These are phyloP conservation scores for Pogostemon cablin DNA, from an alignment of 257 asterid genomes.

Conservation along the genomic window DNA sequence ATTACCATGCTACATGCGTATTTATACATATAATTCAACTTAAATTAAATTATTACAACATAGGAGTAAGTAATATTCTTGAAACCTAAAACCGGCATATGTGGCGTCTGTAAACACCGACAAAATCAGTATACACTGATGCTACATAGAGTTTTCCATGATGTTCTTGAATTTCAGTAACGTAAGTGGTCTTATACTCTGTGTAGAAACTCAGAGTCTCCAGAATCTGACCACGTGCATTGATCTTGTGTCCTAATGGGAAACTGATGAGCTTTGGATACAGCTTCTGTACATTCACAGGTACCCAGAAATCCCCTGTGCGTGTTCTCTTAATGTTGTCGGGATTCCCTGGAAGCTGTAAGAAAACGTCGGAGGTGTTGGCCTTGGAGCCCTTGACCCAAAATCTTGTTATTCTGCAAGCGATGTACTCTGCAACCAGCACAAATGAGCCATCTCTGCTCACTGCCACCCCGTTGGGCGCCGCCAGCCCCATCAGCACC, in stretches of 20 bases:
- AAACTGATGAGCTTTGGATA: constrained; percentile 29
- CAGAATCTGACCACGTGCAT: constrained; percentile 19
- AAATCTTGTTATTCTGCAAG: constrained; percentile 38
- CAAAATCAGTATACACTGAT: constrained; percentile 18
- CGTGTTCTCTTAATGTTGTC: constrained; percentile 49
- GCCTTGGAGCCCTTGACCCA: constrained; percentile 53
- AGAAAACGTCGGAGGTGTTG: constrained; percentile 38
- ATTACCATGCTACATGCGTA: no score
- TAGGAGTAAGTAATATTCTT: no score
- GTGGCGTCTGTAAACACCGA: constrained; percentile 34
- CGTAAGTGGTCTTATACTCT: constrained; percentile 22
- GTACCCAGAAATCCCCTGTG: constrained; percentile 55
- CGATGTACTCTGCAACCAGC: constrained; percentile 42
- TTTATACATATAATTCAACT: no score
- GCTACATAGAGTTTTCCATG: constrained; percentile 31
- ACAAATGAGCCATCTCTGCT: constrained; percentile 44
- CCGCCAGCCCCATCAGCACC: constrained; percentile 41
- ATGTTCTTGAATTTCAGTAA: constrained; percentile 41
- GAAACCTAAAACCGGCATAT: background rate
- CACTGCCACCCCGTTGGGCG: constrained; percentile 50
- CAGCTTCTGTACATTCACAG: constrained; percentile 39
- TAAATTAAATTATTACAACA: no score
- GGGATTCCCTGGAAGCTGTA: constrained; percentile 42
- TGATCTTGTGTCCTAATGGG: constrained; percentile 46
- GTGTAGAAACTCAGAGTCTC: constrained; percentile 37